Conservation (phyloP, 768 basidiomycete species). For the Daedalea quercina region DNA sequence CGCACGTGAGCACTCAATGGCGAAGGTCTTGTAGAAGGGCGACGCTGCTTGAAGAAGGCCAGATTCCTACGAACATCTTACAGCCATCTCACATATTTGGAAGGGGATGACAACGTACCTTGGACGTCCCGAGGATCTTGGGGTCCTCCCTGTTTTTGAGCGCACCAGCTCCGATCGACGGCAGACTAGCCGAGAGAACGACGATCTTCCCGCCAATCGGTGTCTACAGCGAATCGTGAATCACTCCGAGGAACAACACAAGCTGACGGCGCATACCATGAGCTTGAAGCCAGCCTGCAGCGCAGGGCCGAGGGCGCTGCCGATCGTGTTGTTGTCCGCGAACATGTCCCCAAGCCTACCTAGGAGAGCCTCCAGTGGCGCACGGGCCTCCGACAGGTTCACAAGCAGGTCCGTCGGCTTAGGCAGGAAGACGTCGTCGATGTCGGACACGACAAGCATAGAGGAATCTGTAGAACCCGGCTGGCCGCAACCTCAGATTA, state of each 20-base stretch:
- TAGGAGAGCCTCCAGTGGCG: conserved; percentile 75
- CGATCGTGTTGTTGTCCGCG: conserved; percentile 89
- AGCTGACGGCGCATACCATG: conserved; percentile 47
- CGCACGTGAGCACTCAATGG: conserved; percentile 94
- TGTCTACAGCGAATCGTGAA: conserved; percentile 37
- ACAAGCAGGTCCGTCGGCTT: conserved; percentile 96
- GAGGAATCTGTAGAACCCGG: conserved; percentile 70
- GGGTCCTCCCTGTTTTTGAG: conserved; percentile 96
- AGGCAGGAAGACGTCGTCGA: conserved; percentile 96
- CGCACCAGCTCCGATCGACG: conserved; percentile 82
- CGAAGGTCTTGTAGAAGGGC: conserved; percentile 96
- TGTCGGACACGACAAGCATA: conserved; percentile 97
- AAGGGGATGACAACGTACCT: conserved; percentile 38
- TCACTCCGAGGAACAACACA: neutral
- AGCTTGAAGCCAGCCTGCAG: conserved; percentile 94
- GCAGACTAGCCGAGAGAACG: conserved; percentile 78
- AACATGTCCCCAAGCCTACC: conserved; percentile 93
- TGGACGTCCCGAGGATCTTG: conserved; percentile 90
- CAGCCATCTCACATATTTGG: neutral
- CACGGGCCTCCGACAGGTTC: conserved; percentile 81
- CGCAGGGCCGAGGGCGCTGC: conserved; percentile 91
- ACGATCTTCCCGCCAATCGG: conserved; percentile 94
- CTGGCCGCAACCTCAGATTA: conserved; percentile 24
- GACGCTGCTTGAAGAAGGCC: conserved; percentile 88
- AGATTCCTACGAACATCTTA: conserved; percentile 59